Evolutionary conservation across 176 grass and related monocot genomes (phyloP).

Genomic region (Bothriochloa decipiens): DNA sequence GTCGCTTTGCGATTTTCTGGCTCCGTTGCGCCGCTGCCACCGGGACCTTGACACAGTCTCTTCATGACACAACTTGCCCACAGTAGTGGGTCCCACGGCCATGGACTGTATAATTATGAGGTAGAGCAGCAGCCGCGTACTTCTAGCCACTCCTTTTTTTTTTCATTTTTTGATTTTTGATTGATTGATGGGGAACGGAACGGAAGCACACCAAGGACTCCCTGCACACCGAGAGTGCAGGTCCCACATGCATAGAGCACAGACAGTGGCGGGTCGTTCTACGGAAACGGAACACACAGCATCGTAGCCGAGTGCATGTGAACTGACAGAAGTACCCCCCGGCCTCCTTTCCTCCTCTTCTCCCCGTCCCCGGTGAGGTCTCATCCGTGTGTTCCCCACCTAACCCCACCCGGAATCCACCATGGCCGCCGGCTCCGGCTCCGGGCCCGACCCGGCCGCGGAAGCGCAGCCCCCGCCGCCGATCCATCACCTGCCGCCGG

Average conservation of each 20-base stretch:
- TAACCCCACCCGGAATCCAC: background rate
- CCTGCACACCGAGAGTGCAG: background rate
- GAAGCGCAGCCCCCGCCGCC: conserved; percentile 39
- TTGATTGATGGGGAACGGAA: no score
- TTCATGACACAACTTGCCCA: fast-evolving
- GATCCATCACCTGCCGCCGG: conserved; percentile 77
- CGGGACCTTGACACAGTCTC: background rate
- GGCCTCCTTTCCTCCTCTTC: background rate
- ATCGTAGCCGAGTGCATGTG: background rate
- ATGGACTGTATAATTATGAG: background rate
- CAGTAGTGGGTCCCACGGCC: fast-evolving
- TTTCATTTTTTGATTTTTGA: background rate
- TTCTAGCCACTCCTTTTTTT: background rate
- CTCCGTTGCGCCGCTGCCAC: background rate
- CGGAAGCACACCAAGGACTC: background rate
- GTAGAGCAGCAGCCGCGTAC: background rate
- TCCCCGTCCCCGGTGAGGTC: background rate
- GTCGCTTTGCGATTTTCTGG: background rate
- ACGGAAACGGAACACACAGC: background rate
- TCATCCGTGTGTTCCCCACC: background rate
- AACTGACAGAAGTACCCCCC: conserved; percentile 37
- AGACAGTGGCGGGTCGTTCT: background rate
- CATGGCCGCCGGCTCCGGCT: conserved; percentile 32
- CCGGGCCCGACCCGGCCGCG: conserved; percentile 27
- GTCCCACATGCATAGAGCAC: background rate